Evolutionary conservation across 371 early-diverging fungal genomes (phyloP), one percentile per base, ranked within the genome.

Genomic region (Zopfochytrium polystomum): DNA sequence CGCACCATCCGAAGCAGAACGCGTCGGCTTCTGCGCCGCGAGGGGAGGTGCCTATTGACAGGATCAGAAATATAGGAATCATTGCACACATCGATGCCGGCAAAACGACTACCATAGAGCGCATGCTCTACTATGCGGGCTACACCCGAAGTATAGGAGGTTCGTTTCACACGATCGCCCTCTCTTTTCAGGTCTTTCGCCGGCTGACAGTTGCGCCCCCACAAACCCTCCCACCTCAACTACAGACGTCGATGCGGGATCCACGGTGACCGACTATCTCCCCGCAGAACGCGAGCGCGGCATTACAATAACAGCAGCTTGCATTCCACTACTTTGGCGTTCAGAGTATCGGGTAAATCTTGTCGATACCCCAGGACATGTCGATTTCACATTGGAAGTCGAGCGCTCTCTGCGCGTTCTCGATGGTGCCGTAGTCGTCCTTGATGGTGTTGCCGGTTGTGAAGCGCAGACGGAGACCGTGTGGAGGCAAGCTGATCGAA

Each of bases 81-180:
- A 92, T 96, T 59, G 98, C 98, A 0, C 98, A 97, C 62, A 95
- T 97, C 61, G 98, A 97, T 74, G 98, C 96, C 18, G 90, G 91
- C 48, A 96, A 97, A 70, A 97, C 98, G 13, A 97, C 98, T 0
- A 92, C 93, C 0, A 93, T 96, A 0, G 98, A 97, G 66, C 87
- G 97, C n/a, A 93, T 97, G 90, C 82, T 97, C 13, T 89, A 87
- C 71, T 91, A 92, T 77, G 90, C 93, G 2, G 96, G 96, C 6
- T 87, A 90, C 49, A 96, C 93, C 0, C 85, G 85, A 51, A 72
- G 81, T 7, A 87, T 94, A 47, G 93, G 93, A 58, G 86, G 88
- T 88, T 72, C 51, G 64, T 45, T 15, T 46, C n/a, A n/a, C n/a
- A 47, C 23, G 7, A 9, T 15, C 23, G 23, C 9, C 47, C 47